phyloP scores from a whole-genome alignment of 371 early-diverging fungal genomes.

The Haplosporangium sp. region DNA sequence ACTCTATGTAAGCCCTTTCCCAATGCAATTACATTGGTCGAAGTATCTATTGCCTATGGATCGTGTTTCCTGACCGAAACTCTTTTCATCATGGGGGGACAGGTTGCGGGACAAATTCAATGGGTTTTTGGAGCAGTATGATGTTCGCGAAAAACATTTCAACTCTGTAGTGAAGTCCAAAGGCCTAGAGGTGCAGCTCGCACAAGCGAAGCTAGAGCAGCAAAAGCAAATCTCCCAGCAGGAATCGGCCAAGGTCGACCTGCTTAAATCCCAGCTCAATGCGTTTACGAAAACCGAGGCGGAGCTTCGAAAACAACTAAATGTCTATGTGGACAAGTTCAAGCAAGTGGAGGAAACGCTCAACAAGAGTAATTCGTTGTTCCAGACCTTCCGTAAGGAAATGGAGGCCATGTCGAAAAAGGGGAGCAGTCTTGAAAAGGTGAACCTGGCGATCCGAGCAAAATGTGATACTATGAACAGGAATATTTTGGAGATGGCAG shows the following conservation, averaged over 20 bases:
- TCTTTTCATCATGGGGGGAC: background rate
- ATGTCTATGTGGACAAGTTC: slow-evolving; percentile 71
- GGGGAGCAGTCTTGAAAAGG: slow-evolving; percentile 64
- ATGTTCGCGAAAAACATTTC: slow-evolving; percentile 69
- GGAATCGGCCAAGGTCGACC: slow-evolving; percentile 44
- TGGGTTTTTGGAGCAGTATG: slow-evolving; percentile 67
- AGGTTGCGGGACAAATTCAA: slow-evolving; percentile 64
- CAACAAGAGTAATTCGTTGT: slow-evolving; percentile 70
- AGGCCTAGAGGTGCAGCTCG: slow-evolving; percentile 65
- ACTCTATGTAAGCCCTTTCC: slow-evolving; percentile 12
- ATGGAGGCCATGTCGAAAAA: slow-evolving; percentile 75
- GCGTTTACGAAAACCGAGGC: slow-evolving; percentile 62
- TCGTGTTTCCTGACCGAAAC: background rate
- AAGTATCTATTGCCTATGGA: background rate
- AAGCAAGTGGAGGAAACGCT: slow-evolving; percentile 72
- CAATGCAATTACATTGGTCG: no score
- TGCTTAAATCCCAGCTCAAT: slow-evolving; percentile 59
- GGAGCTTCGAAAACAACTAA: slow-evolving; percentile 65
- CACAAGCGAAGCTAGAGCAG: slow-evolving; percentile 62
- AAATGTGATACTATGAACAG: slow-evolving; percentile 67
- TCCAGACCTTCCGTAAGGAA: slow-evolving; percentile 67
- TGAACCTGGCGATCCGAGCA: slow-evolving; percentile 58
- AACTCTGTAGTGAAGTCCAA: slow-evolving; percentile 61
- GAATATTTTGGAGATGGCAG: slow-evolving; percentile 67
- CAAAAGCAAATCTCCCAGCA: slow-evolving; percentile 57